Evolutionary conservation across 2,329 filamentous ascomycete genomes (phyloP).

Genomic region (Pochonia chlamydosporia): DNA sequence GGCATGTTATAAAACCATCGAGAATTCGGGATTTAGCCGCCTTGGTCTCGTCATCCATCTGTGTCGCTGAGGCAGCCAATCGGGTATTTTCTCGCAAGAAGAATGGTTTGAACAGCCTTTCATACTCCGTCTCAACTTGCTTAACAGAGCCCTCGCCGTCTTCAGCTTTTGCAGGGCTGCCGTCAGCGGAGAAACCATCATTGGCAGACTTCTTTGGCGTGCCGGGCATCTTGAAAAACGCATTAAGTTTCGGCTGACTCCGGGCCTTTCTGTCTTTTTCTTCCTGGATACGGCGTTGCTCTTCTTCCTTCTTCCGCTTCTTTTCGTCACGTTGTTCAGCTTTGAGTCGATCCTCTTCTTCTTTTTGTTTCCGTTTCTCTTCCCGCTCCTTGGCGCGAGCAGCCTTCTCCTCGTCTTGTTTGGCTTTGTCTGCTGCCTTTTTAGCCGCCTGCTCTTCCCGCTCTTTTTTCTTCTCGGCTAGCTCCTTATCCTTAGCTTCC

Average conservation of each 20-base stretch:
- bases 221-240: constrained; percentile 34
- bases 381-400: constrained; percentile 31
- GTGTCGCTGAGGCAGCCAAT: constrained; percentile 56
- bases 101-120: constrained; percentile 74
- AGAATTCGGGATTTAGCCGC: constrained; percentile 44
- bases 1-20: constrained; percentile 44
- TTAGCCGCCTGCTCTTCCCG: constrained; percentile 30
- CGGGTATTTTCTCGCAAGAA: constrained; percentile 67
- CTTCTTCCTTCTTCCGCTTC: constrained; percentile 45
- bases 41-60: constrained; percentile 52
- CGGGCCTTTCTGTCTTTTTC: constrained; percentile 45
- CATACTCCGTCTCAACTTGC: constrained; percentile 46
- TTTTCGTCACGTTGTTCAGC: constrained; percentile 40
- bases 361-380: constrained; percentile 34
- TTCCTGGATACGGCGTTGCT: constrained; percentile 30
- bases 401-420: constrained; percentile 33
- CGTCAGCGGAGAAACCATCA: constrained; percentile 21
- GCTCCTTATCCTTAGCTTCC: constrained; percentile 21
- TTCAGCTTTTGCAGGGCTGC: constrained; percentile 22
- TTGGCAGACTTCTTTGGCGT: constrained; percentile 36
- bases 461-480: constrained; percentile 27
- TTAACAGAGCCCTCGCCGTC: constrained; percentile 11
- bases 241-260: constrained; percentile 39
- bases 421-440: constrained; percentile 22
- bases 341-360: constrained; percentile 33